Conservation (phyloP, 2,329 filamentous ascomycete species). For the Peltaster fructicola region DNA sequence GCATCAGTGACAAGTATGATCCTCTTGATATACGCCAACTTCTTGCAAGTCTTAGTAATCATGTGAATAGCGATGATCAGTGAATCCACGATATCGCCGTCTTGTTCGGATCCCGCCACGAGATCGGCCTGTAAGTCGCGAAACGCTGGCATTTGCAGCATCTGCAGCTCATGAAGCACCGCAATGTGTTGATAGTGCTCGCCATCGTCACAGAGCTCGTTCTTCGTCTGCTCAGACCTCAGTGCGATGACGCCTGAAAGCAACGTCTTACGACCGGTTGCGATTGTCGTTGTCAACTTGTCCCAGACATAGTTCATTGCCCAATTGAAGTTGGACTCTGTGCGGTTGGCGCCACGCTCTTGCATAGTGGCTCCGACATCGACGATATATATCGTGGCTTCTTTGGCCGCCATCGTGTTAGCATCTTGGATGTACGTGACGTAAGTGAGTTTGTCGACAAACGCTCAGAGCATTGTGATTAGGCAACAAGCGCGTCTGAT, state of each 20-base stretch:
- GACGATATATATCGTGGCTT: conserved; percentile 80
- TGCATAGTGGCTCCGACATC: conserved; percentile 81
- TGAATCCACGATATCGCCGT: conserved; percentile 72
- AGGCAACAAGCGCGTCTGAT: no score
- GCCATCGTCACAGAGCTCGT: conserved; percentile 46
- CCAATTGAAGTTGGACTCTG: conserved; percentile 72
- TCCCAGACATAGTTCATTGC: conserved; percentile 89
- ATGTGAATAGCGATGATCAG: conserved; percentile 73
- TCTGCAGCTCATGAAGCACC: conserved; percentile 45
- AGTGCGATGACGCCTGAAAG: conserved; percentile 66
- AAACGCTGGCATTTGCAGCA: conserved; percentile 53
- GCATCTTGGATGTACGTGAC: no score
- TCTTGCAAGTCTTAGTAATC: conserved; percentile 64
- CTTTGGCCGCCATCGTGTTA: conserved; percentile 65
- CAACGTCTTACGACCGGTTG: conserved; percentile 55
- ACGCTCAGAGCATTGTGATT: no score
- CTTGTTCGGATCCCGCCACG: conserved; percentile 46
- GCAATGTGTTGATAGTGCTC: conserved; percentile 72
- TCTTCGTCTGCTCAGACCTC: conserved; percentile 57
- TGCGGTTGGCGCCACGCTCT: conserved; percentile 49
- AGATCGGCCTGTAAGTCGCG: conserved; percentile 45
- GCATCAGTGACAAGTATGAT: conserved; percentile 81
- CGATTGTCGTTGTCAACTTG: conserved; percentile 58
- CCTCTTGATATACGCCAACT: conserved; percentile 61
- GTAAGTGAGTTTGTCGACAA: no score